phyloP scores from a whole-genome alignment of 2,329 filamentous ascomycete genomes.

The Dactylellina sp. region DNA sequence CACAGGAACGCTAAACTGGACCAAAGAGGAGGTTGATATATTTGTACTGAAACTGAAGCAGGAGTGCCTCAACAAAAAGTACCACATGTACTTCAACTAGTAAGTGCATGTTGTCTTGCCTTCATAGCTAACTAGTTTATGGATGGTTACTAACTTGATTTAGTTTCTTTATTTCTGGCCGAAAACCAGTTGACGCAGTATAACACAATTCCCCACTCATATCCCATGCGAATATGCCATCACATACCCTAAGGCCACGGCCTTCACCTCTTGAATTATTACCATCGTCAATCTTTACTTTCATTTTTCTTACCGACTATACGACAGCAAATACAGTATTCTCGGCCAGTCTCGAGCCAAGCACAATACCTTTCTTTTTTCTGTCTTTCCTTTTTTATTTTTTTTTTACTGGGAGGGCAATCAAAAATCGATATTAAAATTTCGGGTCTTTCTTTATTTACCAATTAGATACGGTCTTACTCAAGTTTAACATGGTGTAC shows the following conservation, averaged over 20 bases:
- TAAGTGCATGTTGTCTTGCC: constrained; percentile 11
- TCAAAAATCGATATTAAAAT: neutral
- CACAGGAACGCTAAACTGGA: constrained; percentile 64
- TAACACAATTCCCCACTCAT: neutral
- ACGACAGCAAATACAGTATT: constrained; percentile 3
- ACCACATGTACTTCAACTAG: constrained; percentile 57
- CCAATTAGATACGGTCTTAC: constrained; percentile 5
- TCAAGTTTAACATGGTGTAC: constrained; percentile 2
- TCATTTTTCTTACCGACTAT: neutral
- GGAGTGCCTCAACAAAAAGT: constrained; percentile 52
- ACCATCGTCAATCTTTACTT: neutral
- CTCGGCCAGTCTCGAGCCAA: neutral
- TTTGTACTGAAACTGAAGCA: constrained; percentile 50
- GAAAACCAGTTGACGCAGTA: constrained; percentile 29
- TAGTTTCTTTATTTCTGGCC: constrained; percentile 48
- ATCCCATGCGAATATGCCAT: too few species aligned
- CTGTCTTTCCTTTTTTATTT: neutral
- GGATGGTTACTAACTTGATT: neutral
- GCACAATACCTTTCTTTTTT: neutral
- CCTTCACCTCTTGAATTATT: neutral
- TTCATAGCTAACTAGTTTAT: neutral
- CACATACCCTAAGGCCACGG: neutral
- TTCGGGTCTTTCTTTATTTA: neutral
- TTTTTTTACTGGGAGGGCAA: neutral
- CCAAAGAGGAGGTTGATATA: constrained; percentile 60